Evolutionary conservation across 306 rosid species (phyloP).

Genomic region (Mimosa bimucronata): DNA sequence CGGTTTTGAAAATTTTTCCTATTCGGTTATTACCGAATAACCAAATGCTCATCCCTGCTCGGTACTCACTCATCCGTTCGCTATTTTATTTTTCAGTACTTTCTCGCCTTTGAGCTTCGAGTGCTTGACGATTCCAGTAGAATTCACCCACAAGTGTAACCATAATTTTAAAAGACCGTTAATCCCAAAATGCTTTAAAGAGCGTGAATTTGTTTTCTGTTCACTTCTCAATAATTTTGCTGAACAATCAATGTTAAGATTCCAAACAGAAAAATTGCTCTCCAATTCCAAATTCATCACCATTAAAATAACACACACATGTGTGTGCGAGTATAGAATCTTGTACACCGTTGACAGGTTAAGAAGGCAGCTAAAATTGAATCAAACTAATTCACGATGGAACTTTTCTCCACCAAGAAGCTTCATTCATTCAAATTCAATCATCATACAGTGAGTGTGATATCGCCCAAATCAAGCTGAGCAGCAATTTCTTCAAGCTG

Average conservation of each 20-base stretch:
- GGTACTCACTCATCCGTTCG: too few species aligned
- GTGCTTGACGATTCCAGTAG: too few species aligned
- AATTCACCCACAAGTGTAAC: too few species aligned
- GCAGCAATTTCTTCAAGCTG: conserved; percentile 92
- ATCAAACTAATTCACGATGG: neutral
- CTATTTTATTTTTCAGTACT: too few species aligned
- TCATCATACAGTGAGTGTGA: conserved; percentile 50
- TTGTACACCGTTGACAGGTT: neutral
- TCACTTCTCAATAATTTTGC: neutral
- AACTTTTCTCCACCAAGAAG: conserved; percentile 1
- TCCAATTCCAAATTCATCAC: neutral
- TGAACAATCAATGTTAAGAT: neutral
- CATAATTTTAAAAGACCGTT: too few species aligned
- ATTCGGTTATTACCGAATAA: too few species aligned
- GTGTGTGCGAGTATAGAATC: neutral
- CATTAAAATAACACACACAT: neutral
- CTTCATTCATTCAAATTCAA: too few species aligned
- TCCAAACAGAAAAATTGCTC: neutral
- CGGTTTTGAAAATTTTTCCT: too few species aligned
- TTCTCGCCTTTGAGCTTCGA: too few species aligned
- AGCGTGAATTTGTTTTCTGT: neutral
- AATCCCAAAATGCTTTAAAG: too few species aligned
- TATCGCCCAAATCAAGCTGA: conserved; percentile 78
- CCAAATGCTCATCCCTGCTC: too few species aligned
- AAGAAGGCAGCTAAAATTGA: neutral